phyloP scores from a whole-genome alignment of 2,329 filamentous ascomycete species.

The Ophiocordyceps sinensis region DNA sequence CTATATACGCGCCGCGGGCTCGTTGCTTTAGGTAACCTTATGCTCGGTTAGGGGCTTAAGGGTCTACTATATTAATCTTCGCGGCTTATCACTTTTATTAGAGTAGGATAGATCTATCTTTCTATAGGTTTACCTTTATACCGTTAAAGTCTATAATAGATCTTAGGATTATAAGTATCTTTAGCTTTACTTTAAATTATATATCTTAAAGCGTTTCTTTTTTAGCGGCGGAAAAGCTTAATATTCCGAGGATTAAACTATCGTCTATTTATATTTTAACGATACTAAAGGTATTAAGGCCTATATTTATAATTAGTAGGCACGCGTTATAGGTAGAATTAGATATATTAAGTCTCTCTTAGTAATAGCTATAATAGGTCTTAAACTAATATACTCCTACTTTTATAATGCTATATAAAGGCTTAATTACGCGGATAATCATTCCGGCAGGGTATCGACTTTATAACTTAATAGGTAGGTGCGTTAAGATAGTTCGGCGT shows the following conservation, averaged over 20 bases:
- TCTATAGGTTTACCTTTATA: no score
- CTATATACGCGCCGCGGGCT: no score
- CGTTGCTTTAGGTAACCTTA: no score
- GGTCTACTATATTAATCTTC: neutral
- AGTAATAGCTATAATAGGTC: neutral
- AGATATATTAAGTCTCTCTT: neutral
- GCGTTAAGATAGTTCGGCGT: neutral
- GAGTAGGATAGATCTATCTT: neutral
- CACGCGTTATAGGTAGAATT: neutral
- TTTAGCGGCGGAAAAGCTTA: neutral
- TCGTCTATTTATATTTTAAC: neutral
- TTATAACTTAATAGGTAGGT: neutral
- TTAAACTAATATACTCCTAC: neutral
- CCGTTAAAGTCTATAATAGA: no score
- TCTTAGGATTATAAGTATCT: neutral
- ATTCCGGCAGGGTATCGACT: neutral
- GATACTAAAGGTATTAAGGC: neutral
- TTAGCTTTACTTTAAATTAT: neutral
- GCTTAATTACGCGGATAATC: no score
- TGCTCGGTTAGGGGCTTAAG: no score
- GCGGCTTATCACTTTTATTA: neutral
- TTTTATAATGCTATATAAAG: neutral
- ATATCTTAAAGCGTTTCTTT: neutral
- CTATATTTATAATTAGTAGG: neutral
- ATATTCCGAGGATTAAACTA: neutral